These are phyloP conservation scores for Brassica balearica DNA, from an alignment of 441 rosid species.

Conservation along the genomic window DNA sequence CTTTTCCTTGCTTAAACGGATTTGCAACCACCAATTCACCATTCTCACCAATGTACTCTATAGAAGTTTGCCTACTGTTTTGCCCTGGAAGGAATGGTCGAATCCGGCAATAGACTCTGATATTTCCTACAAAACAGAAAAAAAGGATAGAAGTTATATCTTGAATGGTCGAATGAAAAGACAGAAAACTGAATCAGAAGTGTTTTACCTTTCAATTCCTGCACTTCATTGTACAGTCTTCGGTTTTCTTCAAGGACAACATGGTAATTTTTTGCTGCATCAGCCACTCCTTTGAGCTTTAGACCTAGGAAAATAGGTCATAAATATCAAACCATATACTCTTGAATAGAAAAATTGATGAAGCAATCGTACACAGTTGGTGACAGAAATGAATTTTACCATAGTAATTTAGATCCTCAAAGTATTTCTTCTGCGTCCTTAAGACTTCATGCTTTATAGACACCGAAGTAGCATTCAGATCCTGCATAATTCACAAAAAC, in stretches of 20 bases:
- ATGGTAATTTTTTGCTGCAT: slow-evolving; percentile 75
- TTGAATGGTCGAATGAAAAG: slow-evolving; percentile 20
- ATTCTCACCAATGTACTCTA: slow-evolving; percentile 69
- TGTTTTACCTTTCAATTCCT: slow-evolving; percentile 72
- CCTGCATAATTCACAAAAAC: slow-evolving; percentile 54
- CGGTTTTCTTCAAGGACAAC: slow-evolving; percentile 69
- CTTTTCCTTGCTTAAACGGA: slow-evolving; percentile 70
- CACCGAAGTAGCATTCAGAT: slow-evolving; percentile 61
- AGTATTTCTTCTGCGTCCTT: slow-evolving; percentile 57
- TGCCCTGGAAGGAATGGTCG: slow-evolving; percentile 81
- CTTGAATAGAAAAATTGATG: slow-evolving; percentile 13
- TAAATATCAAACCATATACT: slow-evolving; percentile 31
- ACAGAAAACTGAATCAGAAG: slow-evolving; percentile 8
- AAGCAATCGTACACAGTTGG: slow-evolving; percentile 20
- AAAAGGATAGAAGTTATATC: slow-evolving; percentile 32
- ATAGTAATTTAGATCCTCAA: slow-evolving; percentile 60
- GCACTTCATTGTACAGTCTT: slow-evolving; percentile 75
- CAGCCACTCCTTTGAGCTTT: slow-evolving; percentile 68
- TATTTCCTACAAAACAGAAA: slow-evolving; percentile 58
- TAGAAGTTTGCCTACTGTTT: slow-evolving; percentile 60
- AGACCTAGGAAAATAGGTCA: slow-evolving; percentile 50
- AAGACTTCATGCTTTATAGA: slow-evolving; percentile 71
- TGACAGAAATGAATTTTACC: slow-evolving; percentile 51
- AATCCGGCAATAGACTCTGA: slow-evolving; percentile 77
- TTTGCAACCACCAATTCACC: slow-evolving; percentile 76